phyloP scores from a whole-genome alignment of 345 rosid species.

The Excoecaria cochinchinensis region DNA sequence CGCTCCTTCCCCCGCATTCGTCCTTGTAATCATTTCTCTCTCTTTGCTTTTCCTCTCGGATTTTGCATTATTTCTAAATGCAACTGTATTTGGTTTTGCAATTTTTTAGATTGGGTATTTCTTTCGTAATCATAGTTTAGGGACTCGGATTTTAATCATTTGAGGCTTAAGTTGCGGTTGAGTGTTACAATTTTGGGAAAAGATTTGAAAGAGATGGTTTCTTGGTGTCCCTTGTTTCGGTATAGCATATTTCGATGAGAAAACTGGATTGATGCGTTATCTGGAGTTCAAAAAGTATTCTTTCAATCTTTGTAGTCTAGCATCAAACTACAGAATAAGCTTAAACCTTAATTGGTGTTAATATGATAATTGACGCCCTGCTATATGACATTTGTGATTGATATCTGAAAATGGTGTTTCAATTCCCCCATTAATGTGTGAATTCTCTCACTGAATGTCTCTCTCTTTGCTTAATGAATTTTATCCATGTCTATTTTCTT shows the following conservation, averaged over 20 bases:
- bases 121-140: background rate
- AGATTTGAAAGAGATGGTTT: background rate
- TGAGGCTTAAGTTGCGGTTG: background rate
- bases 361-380: background rate
- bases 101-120: background rate
- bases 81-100: background rate
- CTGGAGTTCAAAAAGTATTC: background rate
- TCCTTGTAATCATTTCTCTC: slow-evolving; percentile 42
- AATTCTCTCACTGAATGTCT: too few relatives aligned
- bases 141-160: background rate
- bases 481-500: background rate
- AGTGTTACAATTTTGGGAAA: background rate
- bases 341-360: background rate
- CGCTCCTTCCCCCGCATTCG: slow-evolving; percentile 84
- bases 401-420: background rate
- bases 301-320: background rate
- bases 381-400: background rate
- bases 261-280: background rate
- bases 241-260: background rate
- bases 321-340: background rate
- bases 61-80: background rate
- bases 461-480: background rate
- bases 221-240: background rate
- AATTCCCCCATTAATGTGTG: background rate
- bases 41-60: background rate